These are phyloP conservation scores for Cicer bijugum DNA, from an alignment of 306 rosid genomes.

Conservation along the genomic window DNA sequence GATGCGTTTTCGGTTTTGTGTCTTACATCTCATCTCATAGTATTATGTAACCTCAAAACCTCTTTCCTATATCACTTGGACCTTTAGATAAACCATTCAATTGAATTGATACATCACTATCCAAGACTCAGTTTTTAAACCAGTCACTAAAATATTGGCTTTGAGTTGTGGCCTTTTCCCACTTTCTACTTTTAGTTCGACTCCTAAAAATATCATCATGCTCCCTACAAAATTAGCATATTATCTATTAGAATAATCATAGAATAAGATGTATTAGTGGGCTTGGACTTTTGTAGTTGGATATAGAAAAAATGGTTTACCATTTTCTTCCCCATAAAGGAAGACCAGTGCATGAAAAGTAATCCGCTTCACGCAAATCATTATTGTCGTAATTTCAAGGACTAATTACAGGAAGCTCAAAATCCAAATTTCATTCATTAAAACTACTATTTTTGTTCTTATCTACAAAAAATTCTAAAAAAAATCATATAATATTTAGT, in stretches of 20 bases:
- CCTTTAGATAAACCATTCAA: neutral
- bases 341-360: neutral
- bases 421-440: too few relatives aligned
- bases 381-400: neutral
- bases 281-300: too few relatives aligned
- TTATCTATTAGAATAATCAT: too few relatives aligned
- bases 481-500: too few relatives aligned
- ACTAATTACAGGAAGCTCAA: too few relatives aligned
- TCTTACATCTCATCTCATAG: neutral
- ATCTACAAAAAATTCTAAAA: too few relatives aligned
- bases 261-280: too few relatives aligned
- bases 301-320: neutral
- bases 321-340: neutral
- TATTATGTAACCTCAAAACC: neutral
- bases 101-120: neutral
- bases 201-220: neutral
- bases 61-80: neutral
- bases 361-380: neutral
- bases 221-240: neutral
- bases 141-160: neutral
- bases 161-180: neutral
- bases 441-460: too few relatives aligned
- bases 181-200: neutral
- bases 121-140: neutral
- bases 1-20: too few relatives aligned